Base-by-base conservation (phyloP, 192 early-diverging fungal genomes). In the Chytriomyces sp. region DNA sequence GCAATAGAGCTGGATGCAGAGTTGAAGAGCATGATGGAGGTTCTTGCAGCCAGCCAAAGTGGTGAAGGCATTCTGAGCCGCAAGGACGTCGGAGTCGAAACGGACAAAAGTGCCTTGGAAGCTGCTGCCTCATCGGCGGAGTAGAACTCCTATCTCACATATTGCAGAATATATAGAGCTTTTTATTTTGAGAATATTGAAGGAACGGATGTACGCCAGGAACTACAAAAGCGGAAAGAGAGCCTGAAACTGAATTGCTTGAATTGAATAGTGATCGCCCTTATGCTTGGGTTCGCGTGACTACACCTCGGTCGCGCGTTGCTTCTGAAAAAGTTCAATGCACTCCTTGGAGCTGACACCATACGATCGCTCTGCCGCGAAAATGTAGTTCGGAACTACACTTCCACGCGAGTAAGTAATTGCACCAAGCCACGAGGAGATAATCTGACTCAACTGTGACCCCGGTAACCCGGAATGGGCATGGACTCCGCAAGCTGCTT, bases 391-490 rank as follows among this genome's bases (percentile, higher is more conserved):
- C 32, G 82, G 78, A 70, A 80, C 76, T 78, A 32, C 5, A n/a
- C n/a, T n/a, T n/a, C n/a, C n/a, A n/a, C 25, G 6, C 38, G 37
- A 39, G 33, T 22, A 32, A 69, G 14, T 19, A 22, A 74, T 53
- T 57, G 72, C 49, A 61, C 22, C 31, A 31, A 54, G 30, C 17
- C 22, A 10, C 31, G 14, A 30, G 38, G 31, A 22, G 38, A 63
- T 32, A 59, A 34, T 6, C 5, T 7, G 1, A 54, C 80, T 55
- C 44, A 59, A 78, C 80, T 83, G 64, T 80, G 81, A 2, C 81
- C 84, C 12, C 80, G n/a, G 73, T 80, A 86, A 14, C 84, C 84
- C 4, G 84, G 78, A 65, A 86, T 86, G 7, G 84, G 84, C 38
- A 56, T 57, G 19, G 60, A 76, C 40, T 80, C 65, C 52, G 70